A percentile compares a stretch with the other conserved stretches of the same genome.
phyloP scores from a whole-genome alignment of 1,284 basidiomycete genomes.

The Puccinia polysora region DNA sequence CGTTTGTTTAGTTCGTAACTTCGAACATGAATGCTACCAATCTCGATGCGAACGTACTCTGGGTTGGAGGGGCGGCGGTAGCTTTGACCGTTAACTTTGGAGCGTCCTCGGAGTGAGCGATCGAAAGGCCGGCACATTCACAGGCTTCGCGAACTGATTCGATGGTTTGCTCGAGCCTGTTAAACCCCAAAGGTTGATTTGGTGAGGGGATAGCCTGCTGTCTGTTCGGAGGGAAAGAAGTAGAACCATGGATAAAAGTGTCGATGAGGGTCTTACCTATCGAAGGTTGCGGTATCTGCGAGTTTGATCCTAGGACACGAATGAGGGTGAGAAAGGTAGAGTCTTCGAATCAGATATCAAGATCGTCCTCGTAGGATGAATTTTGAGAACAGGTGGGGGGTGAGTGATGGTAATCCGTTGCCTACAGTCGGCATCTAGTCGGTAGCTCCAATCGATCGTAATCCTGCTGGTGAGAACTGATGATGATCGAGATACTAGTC shows the following conservation, averaged over 20 bases:
- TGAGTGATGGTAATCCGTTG: constrained; percentile 60
- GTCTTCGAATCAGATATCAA: no score
- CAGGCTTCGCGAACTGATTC: not conserved
- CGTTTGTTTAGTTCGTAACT: not conserved
- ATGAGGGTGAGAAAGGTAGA: not conserved
- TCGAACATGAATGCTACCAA: no score
- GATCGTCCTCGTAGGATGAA: no score
- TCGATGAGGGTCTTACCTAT: constrained; percentile 61
- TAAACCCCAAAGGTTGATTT: not conserved
- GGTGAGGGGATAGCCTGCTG: not conserved
- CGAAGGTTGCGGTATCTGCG: constrained; percentile 85
- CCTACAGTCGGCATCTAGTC: constrained; percentile 61
- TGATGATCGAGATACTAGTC: constrained; percentile 3
- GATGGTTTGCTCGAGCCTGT: constrained; percentile 19
- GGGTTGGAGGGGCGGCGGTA: not conserved
- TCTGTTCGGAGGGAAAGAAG: not conserved
- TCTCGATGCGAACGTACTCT: constrained; percentile 3
- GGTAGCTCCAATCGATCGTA: constrained; percentile 70
- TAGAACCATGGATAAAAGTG: not conserved
- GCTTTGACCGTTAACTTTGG: not conserved
- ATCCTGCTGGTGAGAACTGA: constrained; percentile 60
- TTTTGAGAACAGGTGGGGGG: no score
- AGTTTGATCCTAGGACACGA: constrained; percentile 63
- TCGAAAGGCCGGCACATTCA: not conserved
- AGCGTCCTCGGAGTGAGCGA: not conserved